Base-by-base conservation (phyloP, 208 protist genomes). In the Perkinsela sp. region DNA sequence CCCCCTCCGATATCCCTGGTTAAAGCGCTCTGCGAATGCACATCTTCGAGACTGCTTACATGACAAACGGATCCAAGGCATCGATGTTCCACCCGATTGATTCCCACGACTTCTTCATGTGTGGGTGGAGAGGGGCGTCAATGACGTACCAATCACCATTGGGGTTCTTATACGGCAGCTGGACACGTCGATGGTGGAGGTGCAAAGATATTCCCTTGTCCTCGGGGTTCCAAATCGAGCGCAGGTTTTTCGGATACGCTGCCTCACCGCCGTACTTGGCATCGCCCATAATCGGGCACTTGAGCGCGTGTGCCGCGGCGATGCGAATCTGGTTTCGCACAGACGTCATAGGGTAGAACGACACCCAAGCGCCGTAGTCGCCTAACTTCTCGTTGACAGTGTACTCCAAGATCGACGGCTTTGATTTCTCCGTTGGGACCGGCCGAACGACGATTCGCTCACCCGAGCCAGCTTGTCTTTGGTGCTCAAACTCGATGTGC, bases 81-180 rank as follows among this genome's bases (percentile, higher is more conserved):
- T 92, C 77, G 57, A 72, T 75, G 1, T 83, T 83, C 86, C 86
- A 92, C 31, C 84, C 86, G 65, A 92, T 77, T 29, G 78, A 76
- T 70, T 88, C 78, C 71, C 89, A 93, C 68, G 82, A 87, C 65
- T 84, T 82, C 67, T 86, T 78, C 88, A 93, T 92, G 72, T 93
- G 81, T 29, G 70, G 48, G n/a, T 85, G 88, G 66, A 91, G 73
- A 48, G 88, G 88, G 2, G 86, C 88, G 22, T 81, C 88, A 1
- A 92, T 81, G 74, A 83, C 87, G 29, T 84, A 73, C 72, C 89
- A 90, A 73, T 87, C 80, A 0, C 88, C 85, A 1, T 72, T 29
- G 6, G 68, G 75, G 66, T 86, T 89, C 72, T 91, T 90, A 73
- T 92, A 93, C 29, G 88, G 88, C 28, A 93, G 78, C 70, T 90